A percentile compares a stretch with the other conserved stretches of the same genome.
These are phyloP conservation scores for Hymenoscyphus linearis DNA, from an alignment of 2,329 filamentous ascomycete genomes.

Conservation along the genomic window DNA sequence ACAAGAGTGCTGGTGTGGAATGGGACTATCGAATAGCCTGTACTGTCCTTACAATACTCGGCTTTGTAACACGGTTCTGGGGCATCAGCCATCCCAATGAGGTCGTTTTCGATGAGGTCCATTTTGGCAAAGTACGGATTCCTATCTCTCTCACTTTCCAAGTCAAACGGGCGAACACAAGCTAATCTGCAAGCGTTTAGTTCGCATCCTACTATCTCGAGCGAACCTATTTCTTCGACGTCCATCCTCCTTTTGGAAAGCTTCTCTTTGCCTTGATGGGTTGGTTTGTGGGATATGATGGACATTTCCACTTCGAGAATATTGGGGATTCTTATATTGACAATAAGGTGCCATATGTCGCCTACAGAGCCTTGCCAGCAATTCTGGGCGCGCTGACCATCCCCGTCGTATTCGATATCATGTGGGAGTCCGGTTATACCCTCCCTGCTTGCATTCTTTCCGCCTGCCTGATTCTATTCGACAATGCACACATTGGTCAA, in stretches of 20 bases:
- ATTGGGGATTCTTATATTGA: conserved; percentile 97
- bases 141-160: not conserved
- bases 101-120: conserved; percentile 98
- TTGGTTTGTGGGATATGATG: conserved; percentile 96
- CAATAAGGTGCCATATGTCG: conserved; percentile 96
- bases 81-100: conserved; percentile 92
- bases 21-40: conserved; percentile 81
- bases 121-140: conserved; percentile 86
- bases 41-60: conserved; percentile 69
- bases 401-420: conserved; percentile 90
- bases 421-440: conserved; percentile 99
- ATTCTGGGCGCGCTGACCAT: conserved; percentile 89
- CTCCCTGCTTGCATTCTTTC: conserved; percentile 87
- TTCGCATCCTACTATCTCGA: conserved; percentile 82
- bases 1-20: conserved; percentile 49
- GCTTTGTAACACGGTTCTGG: conserved; percentile 91
- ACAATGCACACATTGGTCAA: conserved; percentile 97
- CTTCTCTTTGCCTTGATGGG: conserved; percentile 95
- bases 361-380: conserved; percentile 89
- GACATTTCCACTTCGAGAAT: conserved; percentile 96
- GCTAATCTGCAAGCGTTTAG: conserved; percentile 36
- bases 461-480: conserved; percentile 80
- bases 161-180: not conserved
- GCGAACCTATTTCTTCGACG: conserved; percentile 99
- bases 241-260: conserved; percentile 96